phyloP scores from a whole-genome alignment of 75 land plant genomes.

The Picea sitchensis region DNA sequence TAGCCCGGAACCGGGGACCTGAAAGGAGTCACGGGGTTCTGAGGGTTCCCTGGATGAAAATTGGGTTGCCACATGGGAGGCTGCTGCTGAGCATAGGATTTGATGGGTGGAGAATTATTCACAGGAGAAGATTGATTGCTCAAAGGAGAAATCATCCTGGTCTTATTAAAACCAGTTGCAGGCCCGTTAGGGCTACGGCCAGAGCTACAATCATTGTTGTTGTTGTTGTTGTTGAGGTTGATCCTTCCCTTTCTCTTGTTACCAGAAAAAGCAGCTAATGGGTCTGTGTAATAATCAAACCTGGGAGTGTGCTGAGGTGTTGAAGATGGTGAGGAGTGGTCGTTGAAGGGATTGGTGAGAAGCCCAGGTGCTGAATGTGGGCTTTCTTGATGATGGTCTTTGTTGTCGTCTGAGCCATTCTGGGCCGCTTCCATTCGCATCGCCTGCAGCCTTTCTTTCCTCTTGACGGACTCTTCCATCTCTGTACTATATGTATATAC shows the following conservation, averaged over 20 bases:
- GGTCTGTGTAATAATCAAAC: conserved; percentile 68
- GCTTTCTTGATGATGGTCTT: conserved; percentile 2
- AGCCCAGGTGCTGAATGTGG: not conserved
- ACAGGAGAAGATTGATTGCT: conserved; percentile 13
- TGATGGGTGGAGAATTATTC: conserved; percentile 2
- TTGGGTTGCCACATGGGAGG: not conserved
- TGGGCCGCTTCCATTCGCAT: conserved; percentile 50
- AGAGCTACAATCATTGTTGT: not conserved
- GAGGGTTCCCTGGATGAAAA: not conserved
- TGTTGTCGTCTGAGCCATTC: not conserved
- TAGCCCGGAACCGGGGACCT: not conserved
- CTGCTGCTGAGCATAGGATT: conserved; percentile 11
- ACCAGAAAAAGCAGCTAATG: conserved; percentile 45
- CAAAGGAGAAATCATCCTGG: conserved; percentile 6
- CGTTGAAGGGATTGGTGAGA: conserved; percentile 50
- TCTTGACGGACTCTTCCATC: conserved; percentile 53
- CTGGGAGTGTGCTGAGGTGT: conserved; percentile 25
- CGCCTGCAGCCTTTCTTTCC: conserved; percentile 47
- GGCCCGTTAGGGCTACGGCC: conserved; percentile 4
- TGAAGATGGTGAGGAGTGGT: conserved; percentile 12
- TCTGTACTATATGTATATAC: too few relatives aligned
- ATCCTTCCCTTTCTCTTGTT: conserved; percentile 20
- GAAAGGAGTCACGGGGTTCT: not conserved
- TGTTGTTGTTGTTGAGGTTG: not conserved
- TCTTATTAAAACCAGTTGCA: conserved; percentile 6